A percentile compares a stretch with the other conserved stretches of the same genome.
phyloP scores from a whole-genome alignment of 2,329 filamentous ascomycete species.

The Cryoendolithus antarcticus region DNA sequence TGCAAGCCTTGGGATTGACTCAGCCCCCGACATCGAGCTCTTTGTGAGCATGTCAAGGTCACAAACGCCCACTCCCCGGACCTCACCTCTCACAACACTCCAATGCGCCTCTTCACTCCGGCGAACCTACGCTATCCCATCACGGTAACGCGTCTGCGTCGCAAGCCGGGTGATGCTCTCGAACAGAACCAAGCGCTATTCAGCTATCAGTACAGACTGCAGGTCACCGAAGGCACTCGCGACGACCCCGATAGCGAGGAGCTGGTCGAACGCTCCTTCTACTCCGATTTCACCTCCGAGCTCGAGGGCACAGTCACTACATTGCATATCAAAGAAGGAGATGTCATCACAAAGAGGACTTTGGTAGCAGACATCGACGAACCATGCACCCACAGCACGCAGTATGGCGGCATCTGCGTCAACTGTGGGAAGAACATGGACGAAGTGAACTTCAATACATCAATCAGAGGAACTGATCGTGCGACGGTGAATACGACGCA shows the following conservation, averaged over 20 bases:
- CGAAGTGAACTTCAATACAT: slow-evolving; percentile 70
- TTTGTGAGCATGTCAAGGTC: too few species aligned
- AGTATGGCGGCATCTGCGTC: slow-evolving; percentile 82
- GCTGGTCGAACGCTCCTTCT: slow-evolving; percentile 56
- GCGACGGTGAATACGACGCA: slow-evolving; percentile 93
- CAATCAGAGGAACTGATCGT: slow-evolving; percentile 65
- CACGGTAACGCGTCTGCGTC: slow-evolving; percentile 75
- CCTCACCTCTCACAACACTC: slow-evolving; percentile 4
- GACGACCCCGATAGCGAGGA: slow-evolving; percentile 54
- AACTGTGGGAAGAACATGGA: slow-evolving; percentile 96
- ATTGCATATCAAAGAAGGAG: slow-evolving; percentile 61
- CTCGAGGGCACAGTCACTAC: slow-evolving; percentile 64
- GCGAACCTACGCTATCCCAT: slow-evolving; percentile 73
- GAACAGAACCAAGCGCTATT: slow-evolving; percentile 67
- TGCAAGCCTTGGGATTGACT: too few species aligned
- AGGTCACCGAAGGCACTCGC: slow-evolving; percentile 52
- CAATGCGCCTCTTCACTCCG: slow-evolving; percentile 39
- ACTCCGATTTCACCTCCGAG: slow-evolving; percentile 70
- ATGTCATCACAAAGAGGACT: slow-evolving; percentile 44
- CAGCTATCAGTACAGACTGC: slow-evolving; percentile 76
- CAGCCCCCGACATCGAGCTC: too few species aligned
- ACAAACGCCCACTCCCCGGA: too few species aligned
- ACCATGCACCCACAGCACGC: slow-evolving; percentile 78
- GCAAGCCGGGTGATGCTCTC: slow-evolving; percentile 61
- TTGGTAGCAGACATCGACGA: slow-evolving; percentile 70